Evolutionary conservation across 768 basidiomycete species (phyloP), one percentile per base, ranked within the genome.

Genomic region (Podaxis mareebaensis): DNA sequence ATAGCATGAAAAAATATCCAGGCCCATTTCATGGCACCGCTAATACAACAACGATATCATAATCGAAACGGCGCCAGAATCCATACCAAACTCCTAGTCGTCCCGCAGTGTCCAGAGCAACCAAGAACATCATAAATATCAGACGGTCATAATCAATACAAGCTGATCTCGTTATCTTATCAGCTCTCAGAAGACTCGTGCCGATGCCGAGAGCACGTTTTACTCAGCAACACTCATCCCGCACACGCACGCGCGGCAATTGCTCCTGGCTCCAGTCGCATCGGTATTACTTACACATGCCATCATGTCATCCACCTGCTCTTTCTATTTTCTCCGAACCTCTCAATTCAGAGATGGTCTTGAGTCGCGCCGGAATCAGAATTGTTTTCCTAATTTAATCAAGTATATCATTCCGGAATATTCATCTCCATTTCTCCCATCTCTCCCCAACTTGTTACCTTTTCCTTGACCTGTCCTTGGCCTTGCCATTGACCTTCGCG

Each of bases 331-430:
- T 33, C 15, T 54, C 53, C 53, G 44, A 46, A 67, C 57, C 65
- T 30, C 59, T 40, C 72, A 72, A 67, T 46, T 15, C 12, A 17
- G 44, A 46, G 44, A 17, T 10, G n/a, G 7, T 46, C 44, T 46
- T 20, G 17, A 20, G 17, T 46, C 20, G 33, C 33, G 33, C 33
- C 33, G 33, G 10, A 33, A 33, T 33, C 17, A 20, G 44, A 10
- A 13, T 46, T 15, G n/a, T 20, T 46, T 20, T 22, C 20, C 85
- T 81, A 0, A 76, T 74, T 49, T 64, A 76, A 36, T 51, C 20
- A 26, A 33, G 60, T 30, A 66, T 67, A 8, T 64, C 65, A 22
- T 40, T 39, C 17, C 33, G 33, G n/a, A n/a, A 13, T 30, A 10
- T 20, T 20, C 53, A 33, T 20, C 44, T 6, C 33, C 33, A 33